These are phyloP conservation scores for Sungouiozyma ichnusensis DNA, from an alignment of 805 yeast species.

Conservation along the genomic window DNA sequence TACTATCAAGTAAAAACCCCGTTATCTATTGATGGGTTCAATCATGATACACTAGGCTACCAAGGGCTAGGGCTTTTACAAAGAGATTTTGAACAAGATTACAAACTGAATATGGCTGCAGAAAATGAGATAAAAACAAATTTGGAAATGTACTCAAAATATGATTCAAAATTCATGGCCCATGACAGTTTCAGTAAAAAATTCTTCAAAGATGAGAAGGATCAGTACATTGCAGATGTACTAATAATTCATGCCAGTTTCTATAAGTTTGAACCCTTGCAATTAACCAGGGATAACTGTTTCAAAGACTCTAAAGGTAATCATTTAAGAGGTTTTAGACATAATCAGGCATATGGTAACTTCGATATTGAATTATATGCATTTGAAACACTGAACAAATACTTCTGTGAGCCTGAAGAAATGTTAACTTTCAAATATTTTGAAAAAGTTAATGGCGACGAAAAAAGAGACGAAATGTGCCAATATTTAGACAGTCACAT, in stretches of 20 bases:
- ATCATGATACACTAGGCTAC: slow-evolving; percentile 17
- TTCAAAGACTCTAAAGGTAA: slow-evolving; percentile 13
- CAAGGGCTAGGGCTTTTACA: slow-evolving; percentile 37
- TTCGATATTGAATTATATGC: slow-evolving; percentile 23
- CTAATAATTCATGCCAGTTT: slow-evolving; percentile 32
- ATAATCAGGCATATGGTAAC: slow-evolving; percentile 7
- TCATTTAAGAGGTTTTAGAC: slow-evolving; percentile 18
- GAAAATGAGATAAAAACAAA: slow-evolving; percentile 6
- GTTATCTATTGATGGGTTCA: slow-evolving; percentile 31
- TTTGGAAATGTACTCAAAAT: slow-evolving; percentile 5
- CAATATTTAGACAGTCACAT: slow-evolving; percentile 12
- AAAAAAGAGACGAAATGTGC: slow-evolving; percentile 17
- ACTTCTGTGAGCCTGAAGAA: slow-evolving; percentile 12
- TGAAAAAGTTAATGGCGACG: slow-evolving; percentile 4
- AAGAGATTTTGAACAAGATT: slow-evolving; percentile 42
- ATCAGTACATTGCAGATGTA: slow-evolving; percentile 10
- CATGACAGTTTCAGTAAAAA: neutral
- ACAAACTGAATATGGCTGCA: slow-evolving; percentile 11
- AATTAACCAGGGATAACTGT: slow-evolving; percentile 11
- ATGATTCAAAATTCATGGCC: slow-evolving; percentile 3
- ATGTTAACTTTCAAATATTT: slow-evolving; percentile 11
- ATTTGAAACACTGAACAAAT: slow-evolving; percentile 9
- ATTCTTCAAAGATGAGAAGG: neutral
- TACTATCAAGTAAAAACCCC: slow-evolving; percentile 42
- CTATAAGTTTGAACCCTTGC: slow-evolving; percentile 30